Evolutionary conservation across 306 rosid species (phyloP), one percentile per base, ranked within the genome.

Genomic region (Quercus robur): DNA sequence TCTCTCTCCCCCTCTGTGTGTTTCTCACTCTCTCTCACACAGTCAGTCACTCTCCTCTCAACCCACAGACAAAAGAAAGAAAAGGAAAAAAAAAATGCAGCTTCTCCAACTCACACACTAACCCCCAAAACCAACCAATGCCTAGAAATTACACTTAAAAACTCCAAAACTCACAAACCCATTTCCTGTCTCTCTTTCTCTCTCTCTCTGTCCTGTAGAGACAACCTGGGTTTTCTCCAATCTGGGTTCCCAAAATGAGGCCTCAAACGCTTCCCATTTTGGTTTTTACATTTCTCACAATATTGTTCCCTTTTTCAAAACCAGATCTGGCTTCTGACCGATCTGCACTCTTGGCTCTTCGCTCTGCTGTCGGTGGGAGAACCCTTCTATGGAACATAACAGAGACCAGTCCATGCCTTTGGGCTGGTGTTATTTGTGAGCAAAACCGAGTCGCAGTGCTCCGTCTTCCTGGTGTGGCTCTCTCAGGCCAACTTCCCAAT

Each of bases 391-490:
- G 94, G 94, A 90, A 90, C 70, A 73, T 84, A 11, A 86, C 89
- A 4, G 25, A 74, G 10, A 44, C 67, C 46, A 76, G 57, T 55
- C 88, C 90, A 0, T 90, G 94, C 63, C 33, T n/a, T 10, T 90
- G 92, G 92, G 12, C 78, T 38, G 94, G 94, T 17, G 88, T 90
- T 3, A 25, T 71, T 3, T 90, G 94, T 72, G 73, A 84, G 77
- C 25, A 51, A 15, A 82, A 83, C 52, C 74, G 57, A 6, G 88
- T 90, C 18, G 17, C 83, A 20, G 67, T 77, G 38, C 90, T 90
- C 20, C 94, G 76, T 25, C 87, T 90, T 21, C 94, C 94, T 4
- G 94, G 81, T 10, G 85, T 83, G 2, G 79, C 94, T 0, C 94
- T 90, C 64, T 79, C 89, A 30, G 94, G 94, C 71, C 6, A 80